Conservation (phyloP, 768 basidiomycete species). For the Hirschioporus abietinus region DNA sequence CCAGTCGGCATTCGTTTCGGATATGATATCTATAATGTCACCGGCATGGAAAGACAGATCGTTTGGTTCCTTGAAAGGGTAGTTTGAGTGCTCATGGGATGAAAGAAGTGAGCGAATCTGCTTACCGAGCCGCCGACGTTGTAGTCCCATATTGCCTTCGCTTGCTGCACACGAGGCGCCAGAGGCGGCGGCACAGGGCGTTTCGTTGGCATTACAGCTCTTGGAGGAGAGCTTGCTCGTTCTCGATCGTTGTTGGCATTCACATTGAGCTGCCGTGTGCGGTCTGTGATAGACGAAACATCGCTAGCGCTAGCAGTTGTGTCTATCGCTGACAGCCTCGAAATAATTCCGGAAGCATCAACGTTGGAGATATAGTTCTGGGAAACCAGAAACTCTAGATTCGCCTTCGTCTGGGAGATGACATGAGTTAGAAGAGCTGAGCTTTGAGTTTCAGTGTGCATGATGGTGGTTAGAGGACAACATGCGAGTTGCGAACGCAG, state of each 20-base stretch:
- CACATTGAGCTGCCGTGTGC: not conserved
- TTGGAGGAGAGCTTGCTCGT: not conserved
- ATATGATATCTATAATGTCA: slow-evolving; percentile 72
- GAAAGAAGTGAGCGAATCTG: not conserved
- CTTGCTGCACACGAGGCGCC: not conserved
- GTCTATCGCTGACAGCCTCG: slow-evolving; percentile 31
- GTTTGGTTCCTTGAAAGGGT: slow-evolving; percentile 52
- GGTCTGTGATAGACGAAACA: not conserved
- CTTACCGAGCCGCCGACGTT: not conserved
- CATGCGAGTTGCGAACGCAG: not conserved
- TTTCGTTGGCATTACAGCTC: not conserved
- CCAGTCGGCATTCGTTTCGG: slow-evolving; percentile 84
- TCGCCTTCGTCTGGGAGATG: slow-evolving; percentile 48
- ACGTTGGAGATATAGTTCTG: slow-evolving; percentile 47
- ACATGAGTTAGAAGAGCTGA: slow-evolving; percentile 55
- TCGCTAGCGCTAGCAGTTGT: not conserved
- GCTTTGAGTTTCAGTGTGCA: not conserved
- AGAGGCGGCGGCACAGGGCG: not conserved
- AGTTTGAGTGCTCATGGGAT: not conserved
- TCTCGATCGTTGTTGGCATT: not conserved
- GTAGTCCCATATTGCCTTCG: slow-evolving; percentile 1
- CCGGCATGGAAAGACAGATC: slow-evolving; percentile 76
- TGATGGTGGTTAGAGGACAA: not conserved
- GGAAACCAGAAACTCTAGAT: slow-evolving; percentile 51
- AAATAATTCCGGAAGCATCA: slow-evolving; percentile 45